Percentiles rank a stretch among this genome's conserved stretches.
phyloP scores from a whole-genome alignment of 2,329 filamentous ascomycete species.

The Plenodomus tracheiphilus region DNA sequence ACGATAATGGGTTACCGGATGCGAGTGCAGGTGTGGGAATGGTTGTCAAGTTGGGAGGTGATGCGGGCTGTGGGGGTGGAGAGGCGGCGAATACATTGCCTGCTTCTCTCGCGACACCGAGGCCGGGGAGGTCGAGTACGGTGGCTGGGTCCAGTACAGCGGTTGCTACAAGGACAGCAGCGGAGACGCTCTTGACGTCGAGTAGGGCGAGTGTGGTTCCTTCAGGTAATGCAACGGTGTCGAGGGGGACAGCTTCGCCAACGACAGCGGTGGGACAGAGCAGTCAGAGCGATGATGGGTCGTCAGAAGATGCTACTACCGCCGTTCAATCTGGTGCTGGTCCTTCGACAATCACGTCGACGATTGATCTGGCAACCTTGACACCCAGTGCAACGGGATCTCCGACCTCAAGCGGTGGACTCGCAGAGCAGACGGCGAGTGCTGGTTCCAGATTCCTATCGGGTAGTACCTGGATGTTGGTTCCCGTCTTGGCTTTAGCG shows the following conservation, averaged over 20 bases:
- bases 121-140: constrained; percentile 1
- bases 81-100: constrained; percentile 9
- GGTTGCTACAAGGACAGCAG: not conserved
- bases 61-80: constrained; percentile 16
- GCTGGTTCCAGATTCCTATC: constrained; percentile 3
- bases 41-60: constrained; percentile 38
- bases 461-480: not conserved
- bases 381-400: constrained; percentile 1
- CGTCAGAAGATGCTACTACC: not conserved
- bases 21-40: constrained; percentile 37
- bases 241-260: not conserved
- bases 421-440: constrained; percentile 17
- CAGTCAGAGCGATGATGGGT: not conserved
- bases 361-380: constrained; percentile 3
- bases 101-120: constrained; percentile 7
- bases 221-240: not conserved
- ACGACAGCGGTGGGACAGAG: not conserved
- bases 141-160: not conserved
- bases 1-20: constrained; percentile 33
- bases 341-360: constrained; percentile 3
- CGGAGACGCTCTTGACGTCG: not conserved
- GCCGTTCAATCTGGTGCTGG: constrained; percentile 1
- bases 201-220: not conserved
- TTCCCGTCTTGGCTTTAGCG: not conserved
- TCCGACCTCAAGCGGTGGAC: constrained; percentile 7